These are phyloP conservation scores for Alloteropsis semialata DNA, from an alignment of 176 grass and related monocot species.

Conservation along the genomic window DNA sequence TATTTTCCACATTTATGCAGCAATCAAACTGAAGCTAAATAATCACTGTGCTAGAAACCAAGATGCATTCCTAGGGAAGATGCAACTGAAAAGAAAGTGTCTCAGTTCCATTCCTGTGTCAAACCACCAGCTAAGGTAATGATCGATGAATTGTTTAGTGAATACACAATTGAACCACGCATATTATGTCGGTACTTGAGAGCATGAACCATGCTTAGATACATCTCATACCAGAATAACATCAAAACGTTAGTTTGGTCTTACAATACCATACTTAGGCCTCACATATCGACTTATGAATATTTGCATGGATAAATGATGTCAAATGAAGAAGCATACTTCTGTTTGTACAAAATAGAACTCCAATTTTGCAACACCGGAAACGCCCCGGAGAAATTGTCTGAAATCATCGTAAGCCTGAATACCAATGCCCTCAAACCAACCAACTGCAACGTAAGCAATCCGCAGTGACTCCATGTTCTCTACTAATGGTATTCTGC, in stretches of 20 bases:
- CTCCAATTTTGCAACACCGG: neutral
- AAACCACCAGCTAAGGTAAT: neutral
- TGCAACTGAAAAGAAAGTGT: too few relatives aligned
- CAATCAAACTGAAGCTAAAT: neutral
- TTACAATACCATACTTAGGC: neutral
- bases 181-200: neutral
- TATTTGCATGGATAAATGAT: neutral
- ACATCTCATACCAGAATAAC: neutral
- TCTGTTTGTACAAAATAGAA: neutral
- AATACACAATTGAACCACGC: neutral
- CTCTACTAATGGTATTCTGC: neutral
- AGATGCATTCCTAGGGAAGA: too few relatives aligned
- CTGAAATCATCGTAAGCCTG: neutral
- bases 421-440: neutral
- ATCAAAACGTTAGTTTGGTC: neutral
- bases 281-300: neutral
- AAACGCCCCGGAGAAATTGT: constrained; percentile 1
- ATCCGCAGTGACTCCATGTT: constrained; percentile 15
- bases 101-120: neutral
- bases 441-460: neutral
- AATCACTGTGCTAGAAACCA: neutral
- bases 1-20: neutral
- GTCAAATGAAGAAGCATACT: constrained; percentile 21
- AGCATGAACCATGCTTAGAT: neutral
- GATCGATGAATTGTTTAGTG: neutral